Percentiles rank a stretch among this genome's conserved stretches.
phyloP scores from a whole-genome alignment of 2,329 filamentous ascomycete species.

The Xylariaceae sp. region DNA sequence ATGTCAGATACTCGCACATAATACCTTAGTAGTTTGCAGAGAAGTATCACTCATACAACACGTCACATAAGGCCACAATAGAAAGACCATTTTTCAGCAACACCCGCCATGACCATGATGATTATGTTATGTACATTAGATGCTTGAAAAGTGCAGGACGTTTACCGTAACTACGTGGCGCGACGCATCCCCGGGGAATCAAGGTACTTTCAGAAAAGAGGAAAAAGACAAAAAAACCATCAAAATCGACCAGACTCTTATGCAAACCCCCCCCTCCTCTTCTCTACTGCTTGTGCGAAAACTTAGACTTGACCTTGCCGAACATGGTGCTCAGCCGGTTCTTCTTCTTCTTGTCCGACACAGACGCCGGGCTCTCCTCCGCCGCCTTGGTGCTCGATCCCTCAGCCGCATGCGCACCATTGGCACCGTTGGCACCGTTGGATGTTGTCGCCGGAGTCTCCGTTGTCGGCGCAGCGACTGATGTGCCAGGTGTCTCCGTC shows the following conservation, averaged over 20 bases:
- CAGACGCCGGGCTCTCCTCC: constrained; percentile 33
- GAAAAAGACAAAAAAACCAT: constrained; percentile 14
- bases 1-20: too few species aligned
- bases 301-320: constrained; percentile 50
- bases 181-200: too few species aligned
- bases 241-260: constrained; percentile 3
- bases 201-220: too few species aligned
- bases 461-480: constrained; percentile 11
- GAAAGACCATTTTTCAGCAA: too few species aligned
- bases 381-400: constrained; percentile 29
- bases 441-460: constrained; percentile 19
- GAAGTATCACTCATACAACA: too few species aligned
- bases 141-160: constrained; percentile 18
- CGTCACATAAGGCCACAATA: too few species aligned
- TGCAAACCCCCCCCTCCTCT: too few species aligned
- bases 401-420: constrained; percentile 7
- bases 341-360: constrained; percentile 64
- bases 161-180: too few species aligned
- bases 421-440: constrained; percentile 18
- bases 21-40: too few species aligned
- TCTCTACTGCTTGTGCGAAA: constrained; percentile 30
- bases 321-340: constrained; percentile 61
- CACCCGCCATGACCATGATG: too few species aligned
- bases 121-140: constrained; percentile 24
- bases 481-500: constrained; percentile 9